A percentile compares a stretch with the other conserved stretches of the same genome.
phyloP scores from a whole-genome alignment of 2,329 filamentous ascomycete genomes.

The Diaporthe sp. region DNA sequence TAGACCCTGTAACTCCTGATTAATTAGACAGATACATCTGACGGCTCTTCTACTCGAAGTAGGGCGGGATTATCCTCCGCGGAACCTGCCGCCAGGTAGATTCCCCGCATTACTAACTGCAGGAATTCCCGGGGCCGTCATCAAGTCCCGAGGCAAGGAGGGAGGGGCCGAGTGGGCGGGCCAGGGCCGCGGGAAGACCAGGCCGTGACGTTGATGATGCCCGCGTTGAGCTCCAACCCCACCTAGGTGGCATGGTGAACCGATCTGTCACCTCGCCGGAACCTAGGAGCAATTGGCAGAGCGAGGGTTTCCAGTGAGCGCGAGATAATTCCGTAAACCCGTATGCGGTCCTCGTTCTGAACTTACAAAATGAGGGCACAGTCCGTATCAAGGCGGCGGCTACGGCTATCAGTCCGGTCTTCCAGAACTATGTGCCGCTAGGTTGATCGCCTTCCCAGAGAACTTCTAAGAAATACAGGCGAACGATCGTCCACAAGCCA shows the following conservation, averaged over 20 bases:
- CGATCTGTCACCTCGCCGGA: background rate
- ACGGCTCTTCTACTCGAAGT: background rate
- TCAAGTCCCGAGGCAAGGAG: conserved; percentile 35
- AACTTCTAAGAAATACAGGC: background rate
- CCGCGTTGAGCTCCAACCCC: conserved; percentile 27
- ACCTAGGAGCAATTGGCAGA: background rate
- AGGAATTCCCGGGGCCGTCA: conserved; percentile 24
- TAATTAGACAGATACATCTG: background rate
- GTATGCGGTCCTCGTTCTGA: too few relatives aligned
- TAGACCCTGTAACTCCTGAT: background rate
- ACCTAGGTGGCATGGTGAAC: background rate
- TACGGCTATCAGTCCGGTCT: background rate
- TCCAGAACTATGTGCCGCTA: background rate
- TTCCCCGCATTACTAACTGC: conserved; percentile 38
- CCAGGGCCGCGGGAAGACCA: conserved; percentile 5
- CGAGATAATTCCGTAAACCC: conserved; percentile 35
- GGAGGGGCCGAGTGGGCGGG: conserved; percentile 32
- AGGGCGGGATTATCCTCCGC: background rate
- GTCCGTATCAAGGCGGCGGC: background rate
- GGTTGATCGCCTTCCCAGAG: conserved; percentile 1
- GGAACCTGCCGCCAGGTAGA: conserved; percentile 28
- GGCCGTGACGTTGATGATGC: conserved; percentile 20
- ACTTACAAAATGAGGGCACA: conserved; percentile 10
- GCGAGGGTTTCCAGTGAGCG: background rate
- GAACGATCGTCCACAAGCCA: background rate